Evolutionary conservation across 2,329 filamentous ascomycete genomes (phyloP).

Genomic region (Periconia sp.): DNA sequence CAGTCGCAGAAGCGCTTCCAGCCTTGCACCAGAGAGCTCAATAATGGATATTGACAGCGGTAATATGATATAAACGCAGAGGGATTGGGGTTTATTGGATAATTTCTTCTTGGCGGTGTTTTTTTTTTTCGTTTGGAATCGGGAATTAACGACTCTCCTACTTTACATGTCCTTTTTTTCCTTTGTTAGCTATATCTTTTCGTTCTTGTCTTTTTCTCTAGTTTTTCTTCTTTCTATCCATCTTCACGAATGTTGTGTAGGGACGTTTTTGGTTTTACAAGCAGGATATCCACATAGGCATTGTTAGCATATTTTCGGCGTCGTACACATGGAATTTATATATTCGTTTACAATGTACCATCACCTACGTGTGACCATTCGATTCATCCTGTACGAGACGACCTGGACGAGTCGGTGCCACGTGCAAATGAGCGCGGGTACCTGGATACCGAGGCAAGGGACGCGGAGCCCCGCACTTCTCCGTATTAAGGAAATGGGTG

Average conservation of each 20-base stretch:
- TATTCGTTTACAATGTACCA: too few species aligned
- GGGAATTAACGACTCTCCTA: conserved; percentile 1
- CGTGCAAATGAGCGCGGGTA: too few species aligned
- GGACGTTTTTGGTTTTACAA: too few species aligned
- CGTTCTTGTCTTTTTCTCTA: not conserved
- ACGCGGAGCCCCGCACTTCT: too few species aligned
- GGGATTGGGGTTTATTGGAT: conserved; percentile 1
- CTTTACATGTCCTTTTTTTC: conserved; percentile 3
- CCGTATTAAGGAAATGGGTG: too few species aligned
- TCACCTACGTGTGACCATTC: too few species aligned
- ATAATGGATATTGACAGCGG: conserved; percentile 38
- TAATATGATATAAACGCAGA: conserved; percentile 28
- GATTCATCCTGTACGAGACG: too few species aligned
- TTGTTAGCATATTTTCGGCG: too few species aligned
- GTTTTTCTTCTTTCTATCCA: not conserved
- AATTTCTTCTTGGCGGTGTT: conserved; percentile 5
- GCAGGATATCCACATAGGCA: too few species aligned
- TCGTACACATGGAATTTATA: too few species aligned
- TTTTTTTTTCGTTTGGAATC: not conserved
- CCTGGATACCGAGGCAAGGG: too few species aligned
- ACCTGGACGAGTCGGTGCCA: too few species aligned
- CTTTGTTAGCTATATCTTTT: not conserved
- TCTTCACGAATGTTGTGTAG: not conserved
- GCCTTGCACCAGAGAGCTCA: conserved; percentile 35
- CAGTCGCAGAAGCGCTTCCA: conserved; percentile 27